Percentiles rank a stretch among this genome's conserved stretches.
phyloP scores from a whole-genome alignment of 495 filamentous ascomycete species.

The Glarea lozoyensis region DNA sequence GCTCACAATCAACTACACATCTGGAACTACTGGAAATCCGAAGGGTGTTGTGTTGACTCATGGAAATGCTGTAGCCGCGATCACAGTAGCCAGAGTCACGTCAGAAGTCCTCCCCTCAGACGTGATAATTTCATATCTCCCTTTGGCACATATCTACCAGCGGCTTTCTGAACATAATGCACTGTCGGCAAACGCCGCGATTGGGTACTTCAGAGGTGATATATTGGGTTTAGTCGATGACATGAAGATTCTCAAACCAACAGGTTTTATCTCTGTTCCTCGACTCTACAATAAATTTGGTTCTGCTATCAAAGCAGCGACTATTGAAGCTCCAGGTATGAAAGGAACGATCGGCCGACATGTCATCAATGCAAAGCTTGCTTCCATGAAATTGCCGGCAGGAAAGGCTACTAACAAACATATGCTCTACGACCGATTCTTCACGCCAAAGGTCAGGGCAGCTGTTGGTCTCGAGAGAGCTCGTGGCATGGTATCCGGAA shows the following conservation, averaged over 20 bases:
- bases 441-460: conserved; percentile 78
- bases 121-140: conserved; percentile 75
- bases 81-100: conserved; percentile 44
- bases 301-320: conserved; percentile 66
- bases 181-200: conserved; percentile 61
- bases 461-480: conserved; percentile 72
- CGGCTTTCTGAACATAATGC: conserved; percentile 71
- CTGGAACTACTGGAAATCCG: conserved; percentile 87
- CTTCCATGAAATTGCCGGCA: conserved; percentile 59
- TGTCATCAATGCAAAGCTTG: conserved; percentile 71
- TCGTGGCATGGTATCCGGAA: conserved; percentile 73
- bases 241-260: conserved; percentile 77
- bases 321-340: conserved; percentile 68
- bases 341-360: conserved; percentile 75
- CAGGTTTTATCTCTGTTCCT: conserved; percentile 79
- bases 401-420: conserved; percentile 74
- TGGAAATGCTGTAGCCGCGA: conserved; percentile 65
- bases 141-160: conserved; percentile 89
- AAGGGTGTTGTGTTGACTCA: conserved; percentile 92
- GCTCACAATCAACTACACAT: conserved; percentile 96
- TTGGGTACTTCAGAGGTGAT: conserved; percentile 95
- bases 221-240: conserved; percentile 84
- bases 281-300: conserved; percentile 90
- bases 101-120: conserved; percentile 44
- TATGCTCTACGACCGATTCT: conserved; percentile 83